phyloP scores from a whole-genome alignment of 2,329 filamentous ascomycete species.

The Microsporum canis region DNA sequence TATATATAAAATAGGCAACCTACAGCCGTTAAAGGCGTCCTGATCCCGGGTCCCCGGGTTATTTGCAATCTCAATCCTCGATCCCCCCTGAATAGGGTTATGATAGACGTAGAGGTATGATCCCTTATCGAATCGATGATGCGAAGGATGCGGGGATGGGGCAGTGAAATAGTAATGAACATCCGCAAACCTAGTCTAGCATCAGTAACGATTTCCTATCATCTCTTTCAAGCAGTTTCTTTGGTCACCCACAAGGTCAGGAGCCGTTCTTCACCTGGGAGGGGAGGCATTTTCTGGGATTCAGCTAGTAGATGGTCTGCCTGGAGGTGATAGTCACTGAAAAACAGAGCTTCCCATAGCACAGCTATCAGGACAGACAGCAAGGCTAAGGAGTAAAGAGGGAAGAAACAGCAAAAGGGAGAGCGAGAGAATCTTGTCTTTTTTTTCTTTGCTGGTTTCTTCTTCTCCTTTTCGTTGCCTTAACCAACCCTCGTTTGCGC shows the following conservation, averaged over 20 bases:
- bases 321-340: background rate
- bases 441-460: background rate
- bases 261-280: constrained; percentile 36
- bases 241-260: constrained; percentile 34
- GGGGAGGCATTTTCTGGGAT: constrained; percentile 31
- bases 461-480: background rate
- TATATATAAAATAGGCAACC: constrained; percentile 18
- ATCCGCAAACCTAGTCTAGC: constrained; percentile 45
- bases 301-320: background rate
- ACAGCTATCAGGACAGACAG: background rate
- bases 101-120: constrained; percentile 56
- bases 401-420: background rate
- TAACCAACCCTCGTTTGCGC: background rate
- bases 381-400: background rate
- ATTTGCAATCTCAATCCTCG: constrained; percentile 53
- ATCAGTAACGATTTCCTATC: constrained; percentile 8
- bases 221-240: background rate
- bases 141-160: constrained; percentile 43
- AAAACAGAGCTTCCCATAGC: background rate
- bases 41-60: constrained; percentile 52
- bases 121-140: constrained; percentile 53
- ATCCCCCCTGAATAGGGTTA: constrained; percentile 41
- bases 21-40: constrained; percentile 52
- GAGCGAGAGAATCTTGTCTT: background rate
- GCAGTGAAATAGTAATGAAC: constrained; percentile 53